phyloP scores from a whole-genome alignment of 1,284 basidiomycete genomes.

The Abortiporus biennis region DNA sequence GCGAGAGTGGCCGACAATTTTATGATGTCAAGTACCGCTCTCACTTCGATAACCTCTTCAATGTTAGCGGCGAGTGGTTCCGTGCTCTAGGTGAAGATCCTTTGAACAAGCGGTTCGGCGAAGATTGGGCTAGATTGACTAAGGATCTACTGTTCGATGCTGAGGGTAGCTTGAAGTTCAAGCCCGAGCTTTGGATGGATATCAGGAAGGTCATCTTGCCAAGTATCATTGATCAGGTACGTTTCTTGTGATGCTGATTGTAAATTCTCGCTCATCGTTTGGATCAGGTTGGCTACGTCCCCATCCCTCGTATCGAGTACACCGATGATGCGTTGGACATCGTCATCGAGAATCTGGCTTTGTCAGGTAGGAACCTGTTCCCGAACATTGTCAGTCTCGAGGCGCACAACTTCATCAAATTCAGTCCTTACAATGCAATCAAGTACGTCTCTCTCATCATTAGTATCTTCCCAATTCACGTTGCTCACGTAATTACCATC shows the following conservation, averaged over 20 bases:
- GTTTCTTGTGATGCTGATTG: constrained; percentile 8
- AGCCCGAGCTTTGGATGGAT: constrained; percentile 84
- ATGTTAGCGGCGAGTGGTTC: constrained; percentile 72
- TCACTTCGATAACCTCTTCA: constrained; percentile 82
- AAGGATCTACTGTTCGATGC: constrained; percentile 44
- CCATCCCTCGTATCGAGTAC: constrained; percentile 90
- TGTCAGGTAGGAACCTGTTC: constrained; percentile 81
- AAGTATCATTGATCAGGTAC: constrained; percentile 63
- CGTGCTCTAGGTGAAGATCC: constrained; percentile 82
- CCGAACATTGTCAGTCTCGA: constrained; percentile 80
- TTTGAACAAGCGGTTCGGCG: constrained; percentile 74
- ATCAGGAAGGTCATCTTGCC: constrained; percentile 83
- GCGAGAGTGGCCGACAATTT: constrained; percentile 70
- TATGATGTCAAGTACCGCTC: constrained; percentile 81
- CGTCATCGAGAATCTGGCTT: constrained; percentile 89
- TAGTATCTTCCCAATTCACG: not conserved
- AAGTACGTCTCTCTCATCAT: constrained; percentile 11
- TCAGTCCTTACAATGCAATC: constrained; percentile 65
- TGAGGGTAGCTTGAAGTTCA: constrained; percentile 86
- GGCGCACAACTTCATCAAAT: constrained; percentile 79
- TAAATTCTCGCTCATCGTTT: not conserved
- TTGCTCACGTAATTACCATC: constrained; percentile 19
- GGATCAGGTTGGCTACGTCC: constrained; percentile 74
- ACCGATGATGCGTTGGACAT: constrained; percentile 83
- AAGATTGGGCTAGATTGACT: constrained; percentile 81